Conservation (phyloP, 805 yeast genomes). For the Saturnispora halmiae region DNA sequence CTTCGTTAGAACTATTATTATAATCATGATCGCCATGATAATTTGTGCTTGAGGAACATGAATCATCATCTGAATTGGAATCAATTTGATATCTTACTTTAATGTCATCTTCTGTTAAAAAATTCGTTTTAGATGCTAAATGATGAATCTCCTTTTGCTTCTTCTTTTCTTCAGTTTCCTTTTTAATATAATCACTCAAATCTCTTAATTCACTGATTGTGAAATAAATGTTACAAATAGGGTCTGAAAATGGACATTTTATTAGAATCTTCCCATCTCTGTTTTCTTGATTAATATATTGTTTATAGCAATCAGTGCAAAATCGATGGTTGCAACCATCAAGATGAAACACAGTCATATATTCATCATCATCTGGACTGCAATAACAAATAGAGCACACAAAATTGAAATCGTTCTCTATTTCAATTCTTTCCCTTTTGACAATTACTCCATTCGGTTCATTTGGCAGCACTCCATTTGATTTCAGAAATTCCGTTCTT, state of each 20-base stretch:
- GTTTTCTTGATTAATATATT: constrained; percentile 43
- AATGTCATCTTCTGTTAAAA: constrained; percentile 9
- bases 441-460: constrained; percentile 30
- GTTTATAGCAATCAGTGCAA: constrained; percentile 60
- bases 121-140: not conserved
- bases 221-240: constrained; percentile 39
- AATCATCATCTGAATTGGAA: constrained; percentile 7
- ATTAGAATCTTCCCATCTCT: constrained; percentile 38
- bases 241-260: constrained; percentile 49
- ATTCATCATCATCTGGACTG: constrained; percentile 29
- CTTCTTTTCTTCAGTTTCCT: not conserved
- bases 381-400: constrained; percentile 71
- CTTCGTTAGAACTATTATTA: too few relatives aligned
- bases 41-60: too few relatives aligned
- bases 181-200: constrained; percentile 19
- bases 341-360: constrained; percentile 36
- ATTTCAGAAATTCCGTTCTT: constrained; percentile 22
- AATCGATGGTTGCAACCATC: constrained; percentile 57
- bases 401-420: constrained; percentile 26
- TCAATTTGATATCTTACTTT: constrained; percentile 11
- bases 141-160: not conserved
- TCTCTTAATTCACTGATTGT: constrained; percentile 34
- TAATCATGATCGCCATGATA: too few relatives aligned
- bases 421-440: constrained; percentile 14
- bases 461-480: constrained; percentile 24